Evolutionary conservation across 2,329 filamentous ascomycete genomes (phyloP).

Genomic region (Ophiostoma himal-ulmi): DNA sequence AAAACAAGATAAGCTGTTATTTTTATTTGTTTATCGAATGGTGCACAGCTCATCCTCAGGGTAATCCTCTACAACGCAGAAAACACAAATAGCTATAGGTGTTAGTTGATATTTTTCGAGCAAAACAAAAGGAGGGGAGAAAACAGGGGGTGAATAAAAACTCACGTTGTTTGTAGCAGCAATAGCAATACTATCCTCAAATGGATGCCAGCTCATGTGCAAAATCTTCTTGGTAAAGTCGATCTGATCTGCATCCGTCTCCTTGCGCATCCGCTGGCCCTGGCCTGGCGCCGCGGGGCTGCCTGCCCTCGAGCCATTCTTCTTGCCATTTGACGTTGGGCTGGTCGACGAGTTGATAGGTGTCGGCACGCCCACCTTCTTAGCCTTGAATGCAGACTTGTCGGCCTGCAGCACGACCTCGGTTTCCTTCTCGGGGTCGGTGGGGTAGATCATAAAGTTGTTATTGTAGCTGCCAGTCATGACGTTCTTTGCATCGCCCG

Average conservation of each 20-base stretch:
- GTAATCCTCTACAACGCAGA: constrained; percentile 25
- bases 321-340: constrained; percentile 73
- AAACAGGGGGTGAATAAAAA: constrained; percentile 26
- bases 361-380: constrained; percentile 97
- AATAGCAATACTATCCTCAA: constrained; percentile 98
- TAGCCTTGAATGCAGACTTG: constrained; percentile 98
- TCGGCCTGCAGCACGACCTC: constrained; percentile 97
- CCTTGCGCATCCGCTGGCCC: constrained; percentile 93
- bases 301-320: constrained; percentile 77
- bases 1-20: constrained; percentile 15
- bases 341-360: constrained; percentile 83
- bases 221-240: constrained; percentile 99
- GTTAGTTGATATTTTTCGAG: constrained; percentile 25
- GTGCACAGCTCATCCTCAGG: constrained; percentile 6
- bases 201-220: constrained; percentile 99
- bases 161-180: constrained; percentile 98
- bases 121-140: neutral
- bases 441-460: constrained; percentile 99
- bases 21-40: constrained; percentile 17
- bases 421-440: constrained; percentile 90
- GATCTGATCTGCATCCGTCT: constrained; percentile 98
- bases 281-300: constrained; percentile 74
- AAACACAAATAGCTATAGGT: constrained; percentile 33
- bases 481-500: constrained; percentile 94
- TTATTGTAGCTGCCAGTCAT: constrained; percentile 99